These are phyloP conservation scores for Cytospora chrysosperma DNA, from an alignment of 2,329 filamentous ascomycete genomes.

Conservation along the genomic window DNA sequence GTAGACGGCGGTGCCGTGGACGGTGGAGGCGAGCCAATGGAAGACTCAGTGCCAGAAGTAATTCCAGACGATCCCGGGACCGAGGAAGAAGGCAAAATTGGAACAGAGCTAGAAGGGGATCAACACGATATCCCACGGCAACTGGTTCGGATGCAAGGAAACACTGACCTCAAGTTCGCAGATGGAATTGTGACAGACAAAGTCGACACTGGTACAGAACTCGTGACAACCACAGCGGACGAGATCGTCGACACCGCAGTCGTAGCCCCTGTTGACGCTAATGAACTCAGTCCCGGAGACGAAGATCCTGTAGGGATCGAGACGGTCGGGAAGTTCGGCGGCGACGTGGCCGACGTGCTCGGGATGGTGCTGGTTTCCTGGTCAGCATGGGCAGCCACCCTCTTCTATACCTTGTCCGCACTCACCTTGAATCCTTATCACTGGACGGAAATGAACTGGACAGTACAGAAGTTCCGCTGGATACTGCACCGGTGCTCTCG, in stretches of 20 bases:
- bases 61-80: not conserved
- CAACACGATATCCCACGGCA: not conserved
- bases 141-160: not conserved
- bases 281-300: constrained; percentile 1
- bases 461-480: not conserved
- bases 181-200: not conserved
- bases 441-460: not conserved
- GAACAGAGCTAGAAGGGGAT: constrained; percentile 1
- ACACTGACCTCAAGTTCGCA: constrained; percentile 11
- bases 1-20: not conserved
- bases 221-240: constrained; percentile 8
- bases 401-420: not conserved
- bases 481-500: not conserved
- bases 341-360: not conserved
- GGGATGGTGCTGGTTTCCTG: not conserved
- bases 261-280: not conserved
- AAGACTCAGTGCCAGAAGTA: not conserved
- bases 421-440: constrained; percentile 10
- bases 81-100: not conserved
- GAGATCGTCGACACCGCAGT: not conserved
- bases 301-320: not conserved
- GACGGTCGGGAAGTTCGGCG: constrained; percentile 4
- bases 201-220: constrained; percentile 5
- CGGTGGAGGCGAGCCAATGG: not conserved
- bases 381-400: not conserved